phyloP scores from a whole-genome alignment of 2,329 filamentous ascomycete species.

The Pseudocercospora fijiensis region DNA sequence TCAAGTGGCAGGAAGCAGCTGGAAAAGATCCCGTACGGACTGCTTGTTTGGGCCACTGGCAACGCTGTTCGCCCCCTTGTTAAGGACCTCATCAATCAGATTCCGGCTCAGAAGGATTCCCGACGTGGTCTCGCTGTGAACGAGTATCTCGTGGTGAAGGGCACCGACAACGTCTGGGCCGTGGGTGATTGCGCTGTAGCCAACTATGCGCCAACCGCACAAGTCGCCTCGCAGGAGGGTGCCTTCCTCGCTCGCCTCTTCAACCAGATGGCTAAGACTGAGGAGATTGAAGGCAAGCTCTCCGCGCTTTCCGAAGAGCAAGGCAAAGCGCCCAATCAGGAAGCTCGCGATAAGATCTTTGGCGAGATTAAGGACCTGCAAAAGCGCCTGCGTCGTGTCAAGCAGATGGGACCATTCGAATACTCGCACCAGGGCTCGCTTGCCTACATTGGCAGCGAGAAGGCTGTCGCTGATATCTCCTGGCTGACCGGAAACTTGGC shows the following conservation, averaged over 20 bases:
- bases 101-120: slow-evolving; percentile 92
- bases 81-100: slow-evolving; percentile 85
- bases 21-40: slow-evolving; percentile 84
- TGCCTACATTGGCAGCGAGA: slow-evolving; percentile 97
- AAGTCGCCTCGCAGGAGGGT: slow-evolving; percentile 94
- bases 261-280: slow-evolving; percentile 98
- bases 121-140: slow-evolving; percentile 94
- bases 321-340: slow-evolving; percentile 66
- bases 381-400: slow-evolving; percentile 81
- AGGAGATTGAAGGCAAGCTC: slow-evolving; percentile 75
- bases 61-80: slow-evolving; percentile 89
- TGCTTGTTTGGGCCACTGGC: slow-evolving; percentile 97
- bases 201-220: slow-evolving; percentile 95
- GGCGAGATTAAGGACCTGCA: slow-evolving; percentile 83
- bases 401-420: slow-evolving; percentile 95
- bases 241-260: slow-evolving; percentile 92
- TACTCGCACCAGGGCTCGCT: slow-evolving; percentile 97
- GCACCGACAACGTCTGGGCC: slow-evolving; percentile 95
- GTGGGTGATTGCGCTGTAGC: slow-evolving; percentile 96
- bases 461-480: slow-evolving; percentile 93
- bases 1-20: slow-evolving; percentile 81
- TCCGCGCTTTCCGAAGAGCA: slow-evolving; percentile 62
- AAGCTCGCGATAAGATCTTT: slow-evolving; percentile 56
- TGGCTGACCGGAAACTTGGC: slow-evolving; percentile 98
- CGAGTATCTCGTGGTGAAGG: slow-evolving; percentile 98